Percentiles rank a stretch among this genome's conserved stretches.
Evolutionary conservation across 176 grass and related monocot species (phyloP).

Genomic region (Saccharum spontaneum): DNA sequence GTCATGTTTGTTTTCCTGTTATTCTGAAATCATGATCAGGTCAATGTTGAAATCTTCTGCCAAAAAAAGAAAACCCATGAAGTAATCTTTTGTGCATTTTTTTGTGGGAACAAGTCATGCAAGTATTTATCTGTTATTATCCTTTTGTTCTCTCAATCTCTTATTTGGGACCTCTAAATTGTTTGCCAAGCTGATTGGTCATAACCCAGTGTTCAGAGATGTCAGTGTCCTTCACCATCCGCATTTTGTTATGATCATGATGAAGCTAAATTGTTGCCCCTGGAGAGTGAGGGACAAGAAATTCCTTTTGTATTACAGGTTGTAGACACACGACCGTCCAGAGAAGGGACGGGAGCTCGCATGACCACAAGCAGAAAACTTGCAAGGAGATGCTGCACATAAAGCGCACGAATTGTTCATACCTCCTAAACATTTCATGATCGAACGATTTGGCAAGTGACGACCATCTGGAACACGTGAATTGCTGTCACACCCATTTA

Average conservation of each 20-base stretch:
- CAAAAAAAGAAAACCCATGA: not conserved
- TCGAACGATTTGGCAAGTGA: too few species aligned
- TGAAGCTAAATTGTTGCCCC: not conserved
- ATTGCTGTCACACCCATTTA: too few species aligned
- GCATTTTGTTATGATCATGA: not conserved
- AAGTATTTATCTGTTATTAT: not conserved
- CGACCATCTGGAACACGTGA: too few species aligned
- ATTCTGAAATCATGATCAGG: not conserved
- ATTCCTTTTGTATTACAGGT: not conserved
- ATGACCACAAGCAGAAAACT: not conserved
- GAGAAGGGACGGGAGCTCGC: not conserved
- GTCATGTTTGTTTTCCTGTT: constrained; percentile 10
- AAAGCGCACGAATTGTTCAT: too few species aligned
- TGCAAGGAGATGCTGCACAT: not conserved
- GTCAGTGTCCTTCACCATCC: not conserved
- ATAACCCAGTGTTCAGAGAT: not conserved
- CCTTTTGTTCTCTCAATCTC: not conserved
- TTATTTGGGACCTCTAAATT: not conserved
- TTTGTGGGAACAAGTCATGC: not conserved
- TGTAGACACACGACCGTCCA: not conserved
- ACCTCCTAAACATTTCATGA: too few species aligned
- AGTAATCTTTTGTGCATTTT: constrained; percentile 8
- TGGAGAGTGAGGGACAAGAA: not conserved
- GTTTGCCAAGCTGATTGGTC: not conserved
- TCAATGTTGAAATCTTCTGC: not conserved